phyloP scores from a whole-genome alignment of 2,329 filamentous ascomycete genomes.

The Alternaria metachromatica region DNA sequence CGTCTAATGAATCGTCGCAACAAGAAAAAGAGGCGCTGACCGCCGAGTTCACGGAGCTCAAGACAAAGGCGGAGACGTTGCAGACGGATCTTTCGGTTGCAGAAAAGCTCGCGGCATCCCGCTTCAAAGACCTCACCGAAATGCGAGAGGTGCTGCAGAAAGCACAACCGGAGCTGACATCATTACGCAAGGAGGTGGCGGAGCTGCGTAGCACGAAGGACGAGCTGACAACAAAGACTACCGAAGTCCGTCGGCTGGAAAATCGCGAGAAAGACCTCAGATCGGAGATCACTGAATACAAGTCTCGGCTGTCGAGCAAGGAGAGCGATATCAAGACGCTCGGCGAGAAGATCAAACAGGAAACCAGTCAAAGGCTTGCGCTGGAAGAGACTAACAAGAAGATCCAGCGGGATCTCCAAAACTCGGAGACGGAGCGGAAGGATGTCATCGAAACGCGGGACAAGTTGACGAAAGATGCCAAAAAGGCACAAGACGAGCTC shows the following conservation, averaged over 20 bases:
- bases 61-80: conserved; percentile 70
- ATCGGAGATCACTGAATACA: conserved; percentile 72
- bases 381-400: conserved; percentile 81
- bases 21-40: conserved; percentile 64
- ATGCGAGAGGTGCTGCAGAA: conserved; percentile 81
- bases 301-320: conserved; percentile 73
- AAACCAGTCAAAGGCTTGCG: conserved; percentile 72
- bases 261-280: conserved; percentile 81
- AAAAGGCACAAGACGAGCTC: conserved; percentile 75
- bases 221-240: conserved; percentile 68
- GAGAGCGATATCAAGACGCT: conserved; percentile 79
- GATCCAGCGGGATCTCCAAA: conserved; percentile 77
- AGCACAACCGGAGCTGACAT: conserved; percentile 83
- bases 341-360: conserved; percentile 78
- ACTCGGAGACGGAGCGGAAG: conserved; percentile 78
- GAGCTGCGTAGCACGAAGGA: conserved; percentile 77
- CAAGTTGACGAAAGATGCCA: conserved; percentile 72
- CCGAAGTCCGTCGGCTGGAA: conserved; percentile 78
- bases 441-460: conserved; percentile 78
- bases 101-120: conserved; percentile 81
- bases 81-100: conserved; percentile 86
- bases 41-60: conserved; percentile 73
- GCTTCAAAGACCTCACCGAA: conserved; percentile 88
- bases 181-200: conserved; percentile 76
- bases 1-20: conserved; percentile 56